Evolutionary conservation across 148 eudicot genomes (phyloP).

Genomic region (Polygonum aviculare): DNA sequence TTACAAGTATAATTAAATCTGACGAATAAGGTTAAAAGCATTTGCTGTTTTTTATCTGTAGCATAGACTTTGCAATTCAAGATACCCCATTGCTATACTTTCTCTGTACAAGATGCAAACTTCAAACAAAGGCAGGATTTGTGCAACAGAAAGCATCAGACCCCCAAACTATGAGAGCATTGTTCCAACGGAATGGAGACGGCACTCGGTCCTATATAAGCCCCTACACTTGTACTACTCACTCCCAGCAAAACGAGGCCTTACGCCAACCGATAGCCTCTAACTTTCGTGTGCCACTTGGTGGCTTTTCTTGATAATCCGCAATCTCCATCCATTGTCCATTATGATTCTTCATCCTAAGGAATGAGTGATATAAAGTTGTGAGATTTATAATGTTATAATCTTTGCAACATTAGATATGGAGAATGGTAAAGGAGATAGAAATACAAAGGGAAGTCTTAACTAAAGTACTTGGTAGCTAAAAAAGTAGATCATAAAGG

Average conservation of each 20-base stretch:
- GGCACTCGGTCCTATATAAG: not conserved
- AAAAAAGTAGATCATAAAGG: too few species aligned
- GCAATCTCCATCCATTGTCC: not conserved
- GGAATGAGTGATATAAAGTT: not conserved
- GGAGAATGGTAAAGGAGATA: not conserved
- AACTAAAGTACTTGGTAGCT: too few species aligned
- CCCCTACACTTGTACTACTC: not conserved
- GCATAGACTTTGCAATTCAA: not conserved
- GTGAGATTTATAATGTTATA: not conserved
- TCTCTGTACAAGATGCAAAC: not conserved
- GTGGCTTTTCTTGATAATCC: not conserved
- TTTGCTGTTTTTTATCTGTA: not conserved
- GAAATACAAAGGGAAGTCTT: too few species aligned
- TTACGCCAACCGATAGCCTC: not conserved
- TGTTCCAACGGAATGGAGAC: not conserved
- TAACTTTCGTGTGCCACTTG: not conserved
- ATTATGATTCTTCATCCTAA: not conserved
- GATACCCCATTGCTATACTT: not conserved
- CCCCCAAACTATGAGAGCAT: not conserved
- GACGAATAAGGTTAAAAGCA: not conserved
- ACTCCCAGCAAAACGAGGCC: not conserved
- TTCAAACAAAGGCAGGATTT: not conserved
- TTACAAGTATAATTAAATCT: not conserved
- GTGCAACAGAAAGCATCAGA: not conserved
- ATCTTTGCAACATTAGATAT: not conserved